Conservation (phyloP, 2,329 filamentous ascomycete genomes). For the Leptosphaerulina australis region DNA sequence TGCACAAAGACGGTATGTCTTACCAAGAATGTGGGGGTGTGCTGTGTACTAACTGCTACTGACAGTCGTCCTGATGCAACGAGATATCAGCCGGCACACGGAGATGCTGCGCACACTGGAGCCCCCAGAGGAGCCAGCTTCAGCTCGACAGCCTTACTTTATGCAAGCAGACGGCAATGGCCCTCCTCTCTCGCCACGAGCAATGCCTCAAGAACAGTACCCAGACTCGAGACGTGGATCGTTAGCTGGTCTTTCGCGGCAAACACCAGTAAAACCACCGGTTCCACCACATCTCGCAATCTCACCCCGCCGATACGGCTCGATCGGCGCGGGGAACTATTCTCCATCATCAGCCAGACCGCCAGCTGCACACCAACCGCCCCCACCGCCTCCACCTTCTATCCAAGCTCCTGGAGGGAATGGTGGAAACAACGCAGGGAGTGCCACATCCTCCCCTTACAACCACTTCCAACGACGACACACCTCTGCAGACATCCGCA, state of each 20-base stretch:
- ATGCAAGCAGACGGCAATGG: slow-evolving; percentile 56
- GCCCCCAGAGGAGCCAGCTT: slow-evolving; percentile 67
- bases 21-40: slow-evolving; percentile 18
- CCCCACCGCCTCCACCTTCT: slow-evolving; percentile 67
- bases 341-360: slow-evolving; percentile 77
- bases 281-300: slow-evolving; percentile 82
- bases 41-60: slow-evolving; percentile 28
- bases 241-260: slow-evolving; percentile 59
- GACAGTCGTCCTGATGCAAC: slow-evolving; percentile 60
- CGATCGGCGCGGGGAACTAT: slow-evolving; percentile 72
- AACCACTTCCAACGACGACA: slow-evolving; percentile 79
- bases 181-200: slow-evolving; percentile 83
- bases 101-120: slow-evolving; percentile 63
- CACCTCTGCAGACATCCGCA: slow-evolving; percentile 93
- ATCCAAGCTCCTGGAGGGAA: slow-evolving; percentile 66
- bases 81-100: slow-evolving; percentile 66
- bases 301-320: slow-evolving; percentile 83
- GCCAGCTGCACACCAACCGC: slow-evolving; percentile 66
- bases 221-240: slow-evolving; percentile 73
- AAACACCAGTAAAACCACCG: slow-evolving; percentile 74
- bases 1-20: slow-evolving; percentile 82
- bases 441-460: slow-evolving; percentile 61
- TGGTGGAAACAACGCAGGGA: slow-evolving; percentile 54
- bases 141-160: slow-evolving; percentile 59
- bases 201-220: slow-evolving; percentile 73